These are phyloP conservation scores for Aspergillus pseudotamarii DNA, from an alignment of 2,329 filamentous ascomycete genomes.

Conservation along the genomic window DNA sequence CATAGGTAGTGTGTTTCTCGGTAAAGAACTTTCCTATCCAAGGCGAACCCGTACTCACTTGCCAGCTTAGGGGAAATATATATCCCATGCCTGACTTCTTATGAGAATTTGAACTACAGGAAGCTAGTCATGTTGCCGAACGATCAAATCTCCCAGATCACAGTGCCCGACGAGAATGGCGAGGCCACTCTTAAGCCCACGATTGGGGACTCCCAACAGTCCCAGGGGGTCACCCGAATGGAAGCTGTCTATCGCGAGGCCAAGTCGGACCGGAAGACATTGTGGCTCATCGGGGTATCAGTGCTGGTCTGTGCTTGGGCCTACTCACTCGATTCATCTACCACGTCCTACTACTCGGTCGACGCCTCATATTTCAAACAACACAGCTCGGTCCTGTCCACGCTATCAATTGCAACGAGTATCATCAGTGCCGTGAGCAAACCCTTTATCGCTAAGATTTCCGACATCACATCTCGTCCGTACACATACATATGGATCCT, in stretches of 20 bases:
- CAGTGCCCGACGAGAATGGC: fast-evolving
- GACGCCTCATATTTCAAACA: constrained; percentile 11
- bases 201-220: neutral
- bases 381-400: constrained; percentile 9
- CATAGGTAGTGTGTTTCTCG: too few relatives aligned
- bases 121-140: neutral
- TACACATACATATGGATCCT: constrained; percentile 12
- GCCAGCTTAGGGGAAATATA: neutral
- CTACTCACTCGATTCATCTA: constrained; percentile 12
- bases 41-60: too few relatives aligned
- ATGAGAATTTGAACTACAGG: neutral
- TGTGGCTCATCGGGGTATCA: constrained; percentile 8
- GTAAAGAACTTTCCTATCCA: too few relatives aligned
- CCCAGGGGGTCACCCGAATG: constrained; percentile 11
- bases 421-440: constrained; percentile 16
- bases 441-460: constrained; percentile 16
- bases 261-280: constrained; percentile 10
- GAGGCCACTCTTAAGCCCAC: neutral
- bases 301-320: constrained; percentile 13
- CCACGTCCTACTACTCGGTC: constrained; percentile 15
- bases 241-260: constrained; percentile 14
- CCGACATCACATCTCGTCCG: constrained; percentile 12
- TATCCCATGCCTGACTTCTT: fast-evolving
- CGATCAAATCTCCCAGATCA: too few relatives aligned
- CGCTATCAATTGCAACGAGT: constrained; percentile 11